phyloP scores from a whole-genome alignment of 176 grass and related monocot species.

The Oryza meyeriana region DNA sequence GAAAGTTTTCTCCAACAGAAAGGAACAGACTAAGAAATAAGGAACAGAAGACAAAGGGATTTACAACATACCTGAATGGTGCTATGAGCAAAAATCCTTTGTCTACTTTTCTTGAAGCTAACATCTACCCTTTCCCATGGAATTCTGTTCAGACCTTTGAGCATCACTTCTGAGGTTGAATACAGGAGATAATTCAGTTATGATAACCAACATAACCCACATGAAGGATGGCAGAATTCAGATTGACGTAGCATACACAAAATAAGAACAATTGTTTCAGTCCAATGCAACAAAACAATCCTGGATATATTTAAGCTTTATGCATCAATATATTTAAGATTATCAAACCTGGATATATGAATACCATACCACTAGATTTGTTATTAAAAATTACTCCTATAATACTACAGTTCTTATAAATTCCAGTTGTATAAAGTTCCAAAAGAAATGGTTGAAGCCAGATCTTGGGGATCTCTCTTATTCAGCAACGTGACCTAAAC shows the following conservation, averaged over 20 bases:
- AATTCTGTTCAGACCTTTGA: conserved; percentile 76
- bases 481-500: not conserved
- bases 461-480: not conserved
- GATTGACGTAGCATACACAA: conserved; percentile 5
- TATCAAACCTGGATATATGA: not conserved
- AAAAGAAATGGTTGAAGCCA: not conserved
- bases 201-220: conserved; percentile 11
- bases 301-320: not conserved
- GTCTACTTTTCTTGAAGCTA: conserved; percentile 80
- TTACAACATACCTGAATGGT: conserved; percentile 74
- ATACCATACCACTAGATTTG: not conserved
- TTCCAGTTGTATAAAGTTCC: not conserved
- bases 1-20: not conserved
- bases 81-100: conserved; percentile 85
- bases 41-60: not conserved
- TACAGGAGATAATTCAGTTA: conserved; percentile 5
- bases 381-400: not conserved
- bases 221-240: not conserved
- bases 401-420: not conserved
- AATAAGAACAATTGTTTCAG: not conserved
- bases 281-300: not conserved
- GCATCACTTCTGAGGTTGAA: conserved; percentile 67
- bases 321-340: not conserved
- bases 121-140: conserved; percentile 95
- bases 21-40: not conserved